These are phyloP conservation scores for Raddia guianensis DNA, from an alignment of 176 grass and related monocot species.

Conservation along the genomic window DNA sequence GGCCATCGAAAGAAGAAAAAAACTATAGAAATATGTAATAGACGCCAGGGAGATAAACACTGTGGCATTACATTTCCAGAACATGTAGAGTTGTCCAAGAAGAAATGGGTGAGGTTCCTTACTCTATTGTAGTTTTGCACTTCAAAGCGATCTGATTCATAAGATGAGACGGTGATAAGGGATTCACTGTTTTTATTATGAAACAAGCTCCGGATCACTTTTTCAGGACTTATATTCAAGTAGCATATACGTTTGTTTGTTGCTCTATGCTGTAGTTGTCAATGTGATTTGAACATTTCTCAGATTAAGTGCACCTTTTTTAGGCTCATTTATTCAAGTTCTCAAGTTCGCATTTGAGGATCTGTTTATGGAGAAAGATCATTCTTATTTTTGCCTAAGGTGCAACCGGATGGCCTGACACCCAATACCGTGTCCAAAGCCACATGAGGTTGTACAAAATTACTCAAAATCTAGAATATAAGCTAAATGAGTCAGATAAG, in stretches of 20 bases:
- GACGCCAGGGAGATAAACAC: conserved; percentile 1
- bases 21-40: not conserved
- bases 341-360: too few species aligned
- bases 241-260: conserved; percentile 84
- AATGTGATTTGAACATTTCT: too few species aligned
- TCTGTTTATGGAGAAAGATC: too few species aligned
- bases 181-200: conserved; percentile 75
- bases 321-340: too few species aligned
- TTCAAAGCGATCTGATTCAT: conserved; percentile 82
- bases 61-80: conserved; percentile 18
- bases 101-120: conserved; percentile 44
- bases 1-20: not conserved
- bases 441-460: too few species aligned
- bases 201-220: conserved; percentile 83
- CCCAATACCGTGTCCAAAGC: too few species aligned
- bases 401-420: too few species aligned
- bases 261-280: conserved; percentile 19
- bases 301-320: too few species aligned
- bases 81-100: not conserved
- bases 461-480: too few species aligned
- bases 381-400: too few species aligned
- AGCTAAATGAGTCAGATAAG: too few species aligned
- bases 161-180: conserved; percentile 71
- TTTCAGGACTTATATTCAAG: conserved; percentile 78
- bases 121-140: conserved; percentile 82